Percentiles rank a stretch among this genome's conserved stretches.
These are phyloP conservation scores for Hericium erinaceus DNA, from an alignment of 768 basidiomycete species.

Conservation along the genomic window DNA sequence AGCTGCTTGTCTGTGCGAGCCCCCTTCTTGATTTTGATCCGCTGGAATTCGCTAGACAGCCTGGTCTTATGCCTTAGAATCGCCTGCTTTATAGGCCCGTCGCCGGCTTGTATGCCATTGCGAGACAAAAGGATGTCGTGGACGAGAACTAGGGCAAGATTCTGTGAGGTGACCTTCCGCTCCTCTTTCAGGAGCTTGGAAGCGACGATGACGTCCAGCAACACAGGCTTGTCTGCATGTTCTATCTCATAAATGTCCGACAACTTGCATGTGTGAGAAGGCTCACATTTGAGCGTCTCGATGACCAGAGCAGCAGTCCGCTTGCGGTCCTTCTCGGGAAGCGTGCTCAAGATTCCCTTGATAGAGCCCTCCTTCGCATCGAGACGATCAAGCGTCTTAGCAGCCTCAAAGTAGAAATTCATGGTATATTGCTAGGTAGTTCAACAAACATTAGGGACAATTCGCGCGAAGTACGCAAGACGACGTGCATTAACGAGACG, in stretches of 20 bases:
- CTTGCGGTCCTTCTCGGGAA: conserved; percentile 68
- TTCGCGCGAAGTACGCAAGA: background rate
- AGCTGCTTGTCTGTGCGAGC: conserved; percentile 56
- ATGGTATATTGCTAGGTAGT: conserved; percentile 31
- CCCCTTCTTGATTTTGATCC: conserved; percentile 70
- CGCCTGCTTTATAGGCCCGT: conserved; percentile 86
- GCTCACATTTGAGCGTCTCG: conserved; percentile 86
- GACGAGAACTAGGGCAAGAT: conserved; percentile 76
- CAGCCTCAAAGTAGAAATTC: conserved; percentile 96
- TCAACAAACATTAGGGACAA: conserved; percentile 4
- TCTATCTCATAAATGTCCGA: background rate
- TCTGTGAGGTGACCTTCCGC: conserved; percentile 64
- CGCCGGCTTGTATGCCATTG: conserved; percentile 80
- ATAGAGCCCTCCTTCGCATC: conserved; percentile 89
- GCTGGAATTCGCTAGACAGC: conserved; percentile 77
- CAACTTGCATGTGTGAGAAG: background rate
- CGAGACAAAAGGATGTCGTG: conserved; percentile 78
- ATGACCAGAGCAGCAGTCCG: conserved; percentile 82
- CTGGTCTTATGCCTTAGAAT: conserved; percentile 84
- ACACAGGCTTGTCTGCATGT: conserved; percentile 62
- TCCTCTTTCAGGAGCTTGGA: conserved; percentile 68
- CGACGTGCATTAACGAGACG: conserved; percentile 3
- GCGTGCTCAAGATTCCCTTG: conserved; percentile 67
- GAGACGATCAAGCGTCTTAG: conserved; percentile 72
- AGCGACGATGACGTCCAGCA: conserved; percentile 58